Evolutionary conservation across 2,329 filamentous ascomycete genomes (phyloP).

Genomic region (Xylaria multiplex): DNA sequence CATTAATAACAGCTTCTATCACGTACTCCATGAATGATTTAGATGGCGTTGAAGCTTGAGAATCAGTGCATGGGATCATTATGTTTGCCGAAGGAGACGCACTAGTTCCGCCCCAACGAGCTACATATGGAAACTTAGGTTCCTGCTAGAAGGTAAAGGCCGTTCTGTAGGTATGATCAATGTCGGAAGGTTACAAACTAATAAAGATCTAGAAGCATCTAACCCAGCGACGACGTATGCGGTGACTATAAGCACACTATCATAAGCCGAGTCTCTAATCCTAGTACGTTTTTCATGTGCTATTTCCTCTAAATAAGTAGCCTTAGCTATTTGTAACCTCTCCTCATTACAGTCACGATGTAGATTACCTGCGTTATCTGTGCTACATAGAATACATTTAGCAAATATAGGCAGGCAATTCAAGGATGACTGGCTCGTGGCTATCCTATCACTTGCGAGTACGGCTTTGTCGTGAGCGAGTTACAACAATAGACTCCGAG

Average conservation of each 20-base stretch:
- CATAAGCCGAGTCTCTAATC: background rate
- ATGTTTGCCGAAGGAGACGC: too few species aligned
- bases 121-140: background rate
- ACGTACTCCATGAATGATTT: too few species aligned
- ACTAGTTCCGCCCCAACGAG: background rate
- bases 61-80: background rate
- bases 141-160: background rate
- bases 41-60: too few species aligned
- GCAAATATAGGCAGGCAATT: background rate
- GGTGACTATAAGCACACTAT: background rate
- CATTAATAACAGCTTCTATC: too few species aligned
- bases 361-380: background rate
- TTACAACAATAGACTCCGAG: background rate
- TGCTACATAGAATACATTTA: background rate
- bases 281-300: background rate
- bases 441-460: background rate
- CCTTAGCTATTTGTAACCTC: background rate
- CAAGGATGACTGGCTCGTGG: background rate
- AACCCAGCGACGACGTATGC: background rate
- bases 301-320: background rate
- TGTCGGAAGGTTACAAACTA: background rate
- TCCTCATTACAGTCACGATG: background rate
- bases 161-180: background rate
- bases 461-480: too few species aligned
- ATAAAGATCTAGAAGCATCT: background rate